phyloP scores from a whole-genome alignment of 805 yeast genomes.

The Alloascoidea africana region DNA sequence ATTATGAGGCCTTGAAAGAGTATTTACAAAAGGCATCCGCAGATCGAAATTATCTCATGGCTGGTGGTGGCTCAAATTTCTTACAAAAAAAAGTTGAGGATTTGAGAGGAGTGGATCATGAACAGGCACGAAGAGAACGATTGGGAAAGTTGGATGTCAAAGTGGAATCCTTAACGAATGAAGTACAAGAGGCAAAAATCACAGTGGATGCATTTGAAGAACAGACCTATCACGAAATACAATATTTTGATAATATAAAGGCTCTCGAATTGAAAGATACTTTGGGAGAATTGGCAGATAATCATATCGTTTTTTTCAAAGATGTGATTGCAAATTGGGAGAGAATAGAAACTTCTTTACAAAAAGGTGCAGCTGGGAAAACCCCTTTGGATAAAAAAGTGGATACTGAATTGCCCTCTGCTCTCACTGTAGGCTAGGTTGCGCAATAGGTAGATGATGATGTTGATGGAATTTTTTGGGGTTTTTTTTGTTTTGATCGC shows the following conservation, averaged over 20 bases:
- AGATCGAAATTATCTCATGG: constrained; percentile 42
- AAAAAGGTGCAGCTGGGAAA: constrained; percentile 20
- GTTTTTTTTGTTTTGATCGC: too few relatives aligned
- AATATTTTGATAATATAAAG: constrained; percentile 67
- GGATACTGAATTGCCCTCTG: too few relatives aligned
- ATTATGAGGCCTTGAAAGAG: constrained; percentile 72
- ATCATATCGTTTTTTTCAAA: constrained; percentile 59
- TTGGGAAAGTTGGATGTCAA: constrained; percentile 32
- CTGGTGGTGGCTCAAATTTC: constrained; percentile 35
- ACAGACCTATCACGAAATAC: constrained; percentile 38
- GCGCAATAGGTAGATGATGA: too few relatives aligned
- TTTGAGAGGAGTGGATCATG: constrained; percentile 46
- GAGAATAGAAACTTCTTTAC: constrained; percentile 8
- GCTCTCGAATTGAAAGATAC: constrained; percentile 62
- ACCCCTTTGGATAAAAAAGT: constrained; percentile 9
- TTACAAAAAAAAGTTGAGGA: constrained; percentile 45
- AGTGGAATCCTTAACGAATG: constrained; percentile 32
- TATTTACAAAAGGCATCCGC: constrained; percentile 56
- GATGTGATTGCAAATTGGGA: constrained; percentile 60
- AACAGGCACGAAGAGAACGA: constrained; percentile 35
- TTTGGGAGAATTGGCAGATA: constrained; percentile 57
- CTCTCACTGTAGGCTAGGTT: too few relatives aligned
- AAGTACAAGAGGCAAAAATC: constrained; percentile 32
- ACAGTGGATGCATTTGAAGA: constrained; percentile 40
- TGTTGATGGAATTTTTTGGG: too few relatives aligned